These are phyloP conservation scores for Cordyceps tenuipes DNA, from an alignment of 2,329 filamentous ascomycete species.

Conservation along the genomic window DNA sequence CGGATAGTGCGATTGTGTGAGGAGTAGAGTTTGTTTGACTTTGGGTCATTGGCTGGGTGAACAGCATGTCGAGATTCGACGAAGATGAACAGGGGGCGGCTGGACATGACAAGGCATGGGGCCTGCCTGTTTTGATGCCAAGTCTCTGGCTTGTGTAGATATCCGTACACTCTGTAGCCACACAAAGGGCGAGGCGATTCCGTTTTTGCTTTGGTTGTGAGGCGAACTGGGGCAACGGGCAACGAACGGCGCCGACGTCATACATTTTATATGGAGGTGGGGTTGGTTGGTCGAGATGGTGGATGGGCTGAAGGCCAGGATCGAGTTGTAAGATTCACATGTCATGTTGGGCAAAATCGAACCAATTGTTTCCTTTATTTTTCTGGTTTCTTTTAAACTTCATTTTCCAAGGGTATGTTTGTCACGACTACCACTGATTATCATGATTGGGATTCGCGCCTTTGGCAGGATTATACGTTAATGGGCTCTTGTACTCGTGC, in stretches of 20 bases:
- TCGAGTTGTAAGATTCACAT: too few relatives aligned
- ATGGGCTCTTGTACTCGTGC: too few relatives aligned
- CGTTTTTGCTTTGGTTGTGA: not conserved
- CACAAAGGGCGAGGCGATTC: not conserved
- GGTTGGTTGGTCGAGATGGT: not conserved
- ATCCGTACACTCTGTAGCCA: not conserved
- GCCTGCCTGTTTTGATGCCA: not conserved
- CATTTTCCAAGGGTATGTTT: too few relatives aligned
- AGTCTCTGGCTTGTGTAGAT: not conserved
- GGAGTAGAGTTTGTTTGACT: not conserved
- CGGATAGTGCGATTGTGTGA: not conserved
- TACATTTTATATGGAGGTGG: not conserved
- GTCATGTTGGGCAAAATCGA: too few relatives aligned
- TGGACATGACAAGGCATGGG: not conserved
- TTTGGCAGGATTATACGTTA: too few relatives aligned
- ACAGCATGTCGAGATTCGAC: not conserved
- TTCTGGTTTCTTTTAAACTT: not conserved
- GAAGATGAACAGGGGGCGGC: not conserved
- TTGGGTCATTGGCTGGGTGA: not conserved
- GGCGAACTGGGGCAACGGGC: not conserved
- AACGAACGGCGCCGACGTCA: constrained; percentile 5
- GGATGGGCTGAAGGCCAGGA: not conserved
- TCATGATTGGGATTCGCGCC: too few relatives aligned
- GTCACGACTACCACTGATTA: too few relatives aligned
- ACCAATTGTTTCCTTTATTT: not conserved